phyloP scores from a whole-genome alignment of 2,329 filamentous ascomycete species.

The Fusarium miscanthi region DNA sequence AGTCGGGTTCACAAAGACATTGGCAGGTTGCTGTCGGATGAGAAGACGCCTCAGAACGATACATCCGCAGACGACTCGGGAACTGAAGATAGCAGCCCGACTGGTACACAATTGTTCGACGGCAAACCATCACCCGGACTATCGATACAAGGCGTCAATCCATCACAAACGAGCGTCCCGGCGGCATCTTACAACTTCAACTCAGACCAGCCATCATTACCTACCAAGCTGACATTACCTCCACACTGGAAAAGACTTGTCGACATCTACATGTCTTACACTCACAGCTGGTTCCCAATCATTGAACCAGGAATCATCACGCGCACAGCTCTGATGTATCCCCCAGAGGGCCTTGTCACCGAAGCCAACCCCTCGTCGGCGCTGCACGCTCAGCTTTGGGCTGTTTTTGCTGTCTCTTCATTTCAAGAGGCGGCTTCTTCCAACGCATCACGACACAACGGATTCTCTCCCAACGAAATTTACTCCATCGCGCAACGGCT shows the following conservation, averaged over 20 bases:
- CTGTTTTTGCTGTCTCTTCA: constrained; percentile 67
- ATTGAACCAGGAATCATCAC: constrained; percentile 73
- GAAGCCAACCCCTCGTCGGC: constrained; percentile 48
- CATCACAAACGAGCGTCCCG: constrained; percentile 18
- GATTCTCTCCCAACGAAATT: constrained; percentile 50
- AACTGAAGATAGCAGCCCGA: constrained; percentile 45
- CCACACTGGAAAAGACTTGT: constrained; percentile 69
- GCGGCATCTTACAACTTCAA: constrained; percentile 9
- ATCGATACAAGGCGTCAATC: constrained; percentile 24
- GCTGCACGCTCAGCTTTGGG: constrained; percentile 68
- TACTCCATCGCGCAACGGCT: constrained; percentile 62
- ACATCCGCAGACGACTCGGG: constrained; percentile 51
- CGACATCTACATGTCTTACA: constrained; percentile 80
- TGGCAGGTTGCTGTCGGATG: constrained; percentile 68
- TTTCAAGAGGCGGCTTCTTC: constrained; percentile 59
- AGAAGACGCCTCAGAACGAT: constrained; percentile 47
- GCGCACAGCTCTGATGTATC: constrained; percentile 57
- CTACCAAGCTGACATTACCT: constrained; percentile 55
- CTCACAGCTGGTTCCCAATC: constrained; percentile 81
- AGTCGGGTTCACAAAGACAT: constrained; percentile 72
- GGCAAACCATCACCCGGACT: constrained; percentile 36
- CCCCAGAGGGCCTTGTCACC: constrained; percentile 48
- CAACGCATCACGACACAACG: background rate
- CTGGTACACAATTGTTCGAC: constrained; percentile 32
- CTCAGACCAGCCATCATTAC: background rate